Base-by-base conservation (phyloP, 2,329 filamentous ascomycete species). In the Aspergillus niger region DNA sequence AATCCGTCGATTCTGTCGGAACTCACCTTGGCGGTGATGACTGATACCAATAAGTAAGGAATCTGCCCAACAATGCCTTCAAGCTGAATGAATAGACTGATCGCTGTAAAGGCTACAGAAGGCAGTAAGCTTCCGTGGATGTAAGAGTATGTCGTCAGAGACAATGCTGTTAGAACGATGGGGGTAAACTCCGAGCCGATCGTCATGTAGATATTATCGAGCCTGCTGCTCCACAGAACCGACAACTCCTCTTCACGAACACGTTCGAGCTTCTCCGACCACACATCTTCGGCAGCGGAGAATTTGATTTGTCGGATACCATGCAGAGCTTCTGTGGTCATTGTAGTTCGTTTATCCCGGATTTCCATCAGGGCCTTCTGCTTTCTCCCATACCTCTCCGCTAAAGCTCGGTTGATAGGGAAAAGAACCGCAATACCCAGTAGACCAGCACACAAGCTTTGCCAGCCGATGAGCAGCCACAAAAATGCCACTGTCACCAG, bases 221-320 rank as follows among this genome's bases (percentile, higher is more conserved):
- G 70, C 67, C 90, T 92, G 5, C 87, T 84, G 43, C 78, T 81
- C 85, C 88, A 90, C 41, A 91, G 82, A 26, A 84, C 84, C 3
- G 77, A 74, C 10, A 94, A 80, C 72, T 93, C 91, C 53, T 82
- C 84, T 50, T 86, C 82, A 68, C 91, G 81, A 13, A 87, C 85
- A 63, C 82, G 75, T 63, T 82, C 75, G 71, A 94, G 90, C 61
- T 88, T 89, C 22, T 82, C 79, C 70, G 91, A 85, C 91, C 91
- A 93, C 67, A 90, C 86, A 20, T 80, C 77, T 73, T 93, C 91
- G 1, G 91, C 77, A 1, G 90, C 90, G 1, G 89, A 89, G 67
- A 93, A 92, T 70, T 94, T 94, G 77, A 94, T 92, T 74, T 94
- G 91, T 1, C 90, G 86, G 64, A 93, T 92, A 3, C 90, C 90